phyloP scores from a whole-genome alignment of 352 stramenopile species.

The Thalassiosira mediterranea region DNA sequence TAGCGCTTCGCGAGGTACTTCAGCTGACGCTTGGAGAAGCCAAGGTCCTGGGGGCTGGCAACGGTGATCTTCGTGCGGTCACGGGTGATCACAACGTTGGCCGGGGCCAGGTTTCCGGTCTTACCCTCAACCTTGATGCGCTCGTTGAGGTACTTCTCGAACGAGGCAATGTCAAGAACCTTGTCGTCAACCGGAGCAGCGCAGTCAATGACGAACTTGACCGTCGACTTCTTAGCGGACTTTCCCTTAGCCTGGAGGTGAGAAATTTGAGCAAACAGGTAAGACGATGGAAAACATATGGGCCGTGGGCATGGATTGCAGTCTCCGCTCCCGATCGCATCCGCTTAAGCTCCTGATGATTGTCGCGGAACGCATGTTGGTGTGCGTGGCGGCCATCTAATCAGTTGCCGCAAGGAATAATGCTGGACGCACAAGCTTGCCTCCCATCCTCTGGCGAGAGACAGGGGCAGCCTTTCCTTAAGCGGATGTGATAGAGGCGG shows the following conservation, averaged over 20 bases:
- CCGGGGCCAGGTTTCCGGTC: constrained; percentile 92
- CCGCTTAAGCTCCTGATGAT: constrained; percentile 5
- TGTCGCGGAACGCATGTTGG: constrained; percentile 1
- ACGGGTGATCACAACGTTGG: constrained; percentile 93
- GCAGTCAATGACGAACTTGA: constrained; percentile 90
- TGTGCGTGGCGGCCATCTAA: constrained; percentile 28
- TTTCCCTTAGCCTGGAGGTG: constrained; percentile 75
- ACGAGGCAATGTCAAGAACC: constrained; percentile 97
- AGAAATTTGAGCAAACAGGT: constrained; percentile 10
- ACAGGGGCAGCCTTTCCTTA: constrained; percentile 55
- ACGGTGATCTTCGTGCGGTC: constrained; percentile 95
- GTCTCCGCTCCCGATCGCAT: not conserved
- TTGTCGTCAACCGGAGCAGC: constrained; percentile 98
- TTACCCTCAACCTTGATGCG: constrained; percentile 99
- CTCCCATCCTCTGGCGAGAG: constrained; percentile 26
- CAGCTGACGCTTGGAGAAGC: constrained; percentile 97
- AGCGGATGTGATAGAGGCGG: constrained; percentile 67
- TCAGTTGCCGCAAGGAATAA: constrained; percentile 66
- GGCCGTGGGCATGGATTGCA: not conserved
- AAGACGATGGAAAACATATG: constrained; percentile 7
- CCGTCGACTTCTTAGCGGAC: constrained; percentile 83
- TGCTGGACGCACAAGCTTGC: constrained; percentile 48
- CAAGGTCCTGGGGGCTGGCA: constrained; percentile 84
- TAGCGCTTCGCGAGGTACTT: constrained; percentile 99
- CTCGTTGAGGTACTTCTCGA: constrained; percentile 99